Base-by-base conservation (phyloP, 2,329 filamentous ascomycete genomes). In the Rhexocercosporidium sp. region DNA sequence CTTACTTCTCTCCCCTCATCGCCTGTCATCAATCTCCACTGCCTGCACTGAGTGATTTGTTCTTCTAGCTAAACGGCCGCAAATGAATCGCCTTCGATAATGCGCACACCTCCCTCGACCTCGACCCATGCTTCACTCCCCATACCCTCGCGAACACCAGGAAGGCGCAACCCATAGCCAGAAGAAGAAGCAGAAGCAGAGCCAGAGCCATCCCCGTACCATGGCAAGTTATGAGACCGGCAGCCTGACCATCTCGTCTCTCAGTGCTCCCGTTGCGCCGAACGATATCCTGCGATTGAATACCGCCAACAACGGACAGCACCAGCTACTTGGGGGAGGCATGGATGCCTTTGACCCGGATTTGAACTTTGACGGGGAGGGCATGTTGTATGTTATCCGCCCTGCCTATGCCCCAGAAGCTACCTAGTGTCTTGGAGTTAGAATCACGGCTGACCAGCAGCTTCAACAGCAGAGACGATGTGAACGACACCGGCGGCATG, bases 401-500 rank as follows among this genome's bases (percentile, higher is more conserved):
- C 54, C 25, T 62, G n/a, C 34, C 4, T 27, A 7, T 34, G 20
- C 9, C 18, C 34, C 51, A 27, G 9, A 12, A 47, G n/a, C 44
- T 62, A 27, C 41, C 39, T 18, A 18, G 20, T 22, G 11, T 47
- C 9, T n/a, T n/a, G 9, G n/a, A 6, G 31, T 27, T 31, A 11
- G 18, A 44, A 37, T 16, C 41, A 53, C 18, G 34, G 51, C 57
- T 59, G 44, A 62, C 65, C 29, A 59, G 31, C 44, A 68, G 53
- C 29, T 64, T 39, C 41, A 65, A 62, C 44, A 64, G 46, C 67
- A 80, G 79, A 65, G 81, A 83, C 65, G 81, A 82, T 69, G 76
- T 80, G 41, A 75, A 65, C 49, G 75, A 68, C 25, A 64, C 61
- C 29, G 67, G 68, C 7, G 27, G 34, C 20, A 39, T 85, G 18